A percentile compares a stretch with the other conserved stretches of the same genome.
phyloP scores from a whole-genome alignment of 345 rosid genomes.

The sweet orange (Citrus sinensis) region DNA sequence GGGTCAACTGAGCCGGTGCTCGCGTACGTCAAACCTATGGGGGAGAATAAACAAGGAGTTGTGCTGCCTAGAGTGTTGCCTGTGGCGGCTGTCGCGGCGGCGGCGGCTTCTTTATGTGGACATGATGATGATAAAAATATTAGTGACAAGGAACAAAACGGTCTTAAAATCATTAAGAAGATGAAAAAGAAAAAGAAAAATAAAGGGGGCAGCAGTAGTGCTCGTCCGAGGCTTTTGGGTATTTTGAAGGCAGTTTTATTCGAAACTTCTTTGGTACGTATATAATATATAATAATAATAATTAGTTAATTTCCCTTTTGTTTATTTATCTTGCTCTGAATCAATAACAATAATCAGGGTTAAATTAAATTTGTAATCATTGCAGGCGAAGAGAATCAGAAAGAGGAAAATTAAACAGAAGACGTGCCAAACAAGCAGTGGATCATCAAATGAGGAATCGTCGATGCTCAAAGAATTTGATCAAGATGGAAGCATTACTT shows the following conservation, averaged over 20 bases:
- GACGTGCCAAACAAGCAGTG: background rate
- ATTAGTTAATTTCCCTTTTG: conserved; percentile 10
- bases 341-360: too few relatives aligned
- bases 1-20: background rate
- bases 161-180: background rate
- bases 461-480: background rate
- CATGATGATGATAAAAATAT: background rate
- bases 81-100: background rate
- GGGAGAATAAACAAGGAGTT: background rate
- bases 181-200: conserved; percentile 8
- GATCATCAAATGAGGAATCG: background rate
- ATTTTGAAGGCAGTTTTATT: conserved; percentile 33
- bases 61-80: background rate
- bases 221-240: conserved; percentile 19
- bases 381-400: conserved; percentile 34
- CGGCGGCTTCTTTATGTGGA: background rate
- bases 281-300: too few relatives aligned
- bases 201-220: background rate
- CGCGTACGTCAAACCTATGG: background rate
- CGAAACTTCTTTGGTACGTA: conserved; percentile 36
- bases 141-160: background rate
- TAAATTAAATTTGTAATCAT: too few relatives aligned
- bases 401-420: conserved; percentile 12
- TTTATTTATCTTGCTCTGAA: background rate
- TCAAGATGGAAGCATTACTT: background rate